These are phyloP conservation scores for Geum urbanum DNA, from an alignment of 306 rosid genomes.

Conservation along the genomic window DNA sequence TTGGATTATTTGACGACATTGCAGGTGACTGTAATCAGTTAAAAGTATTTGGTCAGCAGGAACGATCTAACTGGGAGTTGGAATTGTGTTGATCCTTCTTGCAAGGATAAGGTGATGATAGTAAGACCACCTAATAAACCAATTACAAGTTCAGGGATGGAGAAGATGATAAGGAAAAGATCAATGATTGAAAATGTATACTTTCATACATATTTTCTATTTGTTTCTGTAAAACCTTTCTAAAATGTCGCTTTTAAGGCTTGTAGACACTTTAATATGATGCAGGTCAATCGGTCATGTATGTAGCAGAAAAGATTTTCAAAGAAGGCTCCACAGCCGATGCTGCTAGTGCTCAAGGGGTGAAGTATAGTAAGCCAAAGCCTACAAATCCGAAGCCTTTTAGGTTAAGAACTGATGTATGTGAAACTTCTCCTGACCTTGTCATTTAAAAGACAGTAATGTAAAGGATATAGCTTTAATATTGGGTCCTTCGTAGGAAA, in stretches of 20 bases:
- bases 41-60: too few relatives aligned
- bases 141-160: too few relatives aligned
- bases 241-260: background rate
- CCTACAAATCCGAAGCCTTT: slow-evolving; percentile 93
- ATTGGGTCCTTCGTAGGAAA: slow-evolving; percentile 52
- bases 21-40: too few relatives aligned
- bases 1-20: too few relatives aligned
- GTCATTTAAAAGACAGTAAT: background rate
- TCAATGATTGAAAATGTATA: too few relatives aligned
- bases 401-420: slow-evolving; percentile 90
- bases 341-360: slow-evolving; percentile 40
- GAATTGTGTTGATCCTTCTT: too few relatives aligned
- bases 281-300: slow-evolving; percentile 23
- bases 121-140: too few relatives aligned
- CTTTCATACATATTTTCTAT: background rate
- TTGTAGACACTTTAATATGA: background rate
- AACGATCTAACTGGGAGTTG: too few relatives aligned
- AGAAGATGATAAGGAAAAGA: too few relatives aligned
- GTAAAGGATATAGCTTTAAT: slow-evolving; percentile 16
- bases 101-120: too few relatives aligned
- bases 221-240: background rate
- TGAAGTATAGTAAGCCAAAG: slow-evolving; percentile 67
- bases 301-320: slow-evolving; percentile 25
- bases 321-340: slow-evolving; percentile 41
- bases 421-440: slow-evolving; percentile 26